Evolutionary conservation across 495 filamentous ascomycete species (phyloP), one percentile per base, ranked within the genome.

Genomic region (Astrothelium subdiscretum): DNA sequence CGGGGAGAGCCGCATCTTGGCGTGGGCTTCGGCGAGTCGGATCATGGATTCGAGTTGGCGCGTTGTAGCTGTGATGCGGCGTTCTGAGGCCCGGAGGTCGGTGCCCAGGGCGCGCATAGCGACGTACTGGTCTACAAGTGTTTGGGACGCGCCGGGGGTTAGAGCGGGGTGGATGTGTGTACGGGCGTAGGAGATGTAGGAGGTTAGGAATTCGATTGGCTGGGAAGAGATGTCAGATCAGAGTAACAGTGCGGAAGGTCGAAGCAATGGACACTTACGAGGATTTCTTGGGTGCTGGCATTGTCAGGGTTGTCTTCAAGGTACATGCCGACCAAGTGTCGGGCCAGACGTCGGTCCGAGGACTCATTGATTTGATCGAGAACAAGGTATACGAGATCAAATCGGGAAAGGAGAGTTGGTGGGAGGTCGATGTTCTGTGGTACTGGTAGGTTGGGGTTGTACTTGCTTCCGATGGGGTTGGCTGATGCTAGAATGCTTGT

Each of bases 391-490:
- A 98, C 94, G 31, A 98, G 77, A 72, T 98, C 94, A 72, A 98
- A 98, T 75, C 94, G 86, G 10, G 91, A 96, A 31, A 98, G 84
- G 18, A 98, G 78, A 1, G 95, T 98, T 1, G 94, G 94, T 2
- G 94, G 94, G 12, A 98, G 83, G 70, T 98, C 94, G 67, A 98
- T 98, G 74, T 98, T 98, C 68, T 96, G 91, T 1, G 94, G 95
- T 59, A 98, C 92, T 0, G 94, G 91, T 2, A 98, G 76, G 71
- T 94, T 92, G 15, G 89, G 89, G 68, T 98, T 97, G 79, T 98
- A 98, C 70, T 94, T 89, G 74, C 89, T 94, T 63, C 94, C 94
- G 68, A 98, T 97, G 8, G 94, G 94, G 73, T 98, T 98, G 70
- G 94, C 94, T 12, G 92, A 97, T 12, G 94, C 94, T 29, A 98